A percentile compares a stretch with the other conserved stretches of the same genome.
Conservation (phyloP, 331 rosid genomes). For the Spiraea crenata region DNA sequence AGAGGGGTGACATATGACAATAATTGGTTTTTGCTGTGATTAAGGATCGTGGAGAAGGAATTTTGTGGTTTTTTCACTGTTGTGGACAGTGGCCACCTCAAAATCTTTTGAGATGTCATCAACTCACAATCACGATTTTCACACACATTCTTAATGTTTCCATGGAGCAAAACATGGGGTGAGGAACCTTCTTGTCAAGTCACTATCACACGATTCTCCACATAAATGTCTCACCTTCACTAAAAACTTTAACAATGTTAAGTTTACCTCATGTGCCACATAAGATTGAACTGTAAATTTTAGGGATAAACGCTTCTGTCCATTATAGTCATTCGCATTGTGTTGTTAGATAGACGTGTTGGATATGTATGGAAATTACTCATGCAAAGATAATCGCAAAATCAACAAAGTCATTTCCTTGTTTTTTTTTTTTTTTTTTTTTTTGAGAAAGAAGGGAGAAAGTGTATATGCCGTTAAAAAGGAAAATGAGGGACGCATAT, state of each 20-base stretch:
- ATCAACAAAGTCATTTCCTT: too few relatives aligned
- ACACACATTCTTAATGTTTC: constrained; percentile 5
- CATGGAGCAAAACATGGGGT: background rate
- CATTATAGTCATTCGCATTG: background rate
- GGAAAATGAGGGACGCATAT: too few relatives aligned
- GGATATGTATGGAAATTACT: too few relatives aligned
- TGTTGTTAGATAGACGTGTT: background rate
- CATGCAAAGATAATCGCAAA: too few relatives aligned
- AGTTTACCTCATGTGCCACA: background rate
- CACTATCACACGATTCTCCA: background rate
- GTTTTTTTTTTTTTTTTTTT: too few relatives aligned
- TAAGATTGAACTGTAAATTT: background rate
- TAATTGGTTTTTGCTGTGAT: background rate
- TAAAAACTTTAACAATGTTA: background rate
- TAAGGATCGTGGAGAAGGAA: background rate
- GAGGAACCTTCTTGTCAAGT: background rate
- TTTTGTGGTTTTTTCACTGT: background rate
- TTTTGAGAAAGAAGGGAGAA: too few relatives aligned
- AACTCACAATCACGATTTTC: constrained; percentile 10
- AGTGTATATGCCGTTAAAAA: too few relatives aligned
- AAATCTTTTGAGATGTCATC: background rate
- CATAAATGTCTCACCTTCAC: background rate
- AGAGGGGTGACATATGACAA: background rate
- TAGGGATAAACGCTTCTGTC: too few relatives aligned
- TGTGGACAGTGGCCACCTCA: background rate